phyloP scores from a whole-genome alignment of 768 basidiomycete genomes.

The Xanthoconium stramineum region DNA sequence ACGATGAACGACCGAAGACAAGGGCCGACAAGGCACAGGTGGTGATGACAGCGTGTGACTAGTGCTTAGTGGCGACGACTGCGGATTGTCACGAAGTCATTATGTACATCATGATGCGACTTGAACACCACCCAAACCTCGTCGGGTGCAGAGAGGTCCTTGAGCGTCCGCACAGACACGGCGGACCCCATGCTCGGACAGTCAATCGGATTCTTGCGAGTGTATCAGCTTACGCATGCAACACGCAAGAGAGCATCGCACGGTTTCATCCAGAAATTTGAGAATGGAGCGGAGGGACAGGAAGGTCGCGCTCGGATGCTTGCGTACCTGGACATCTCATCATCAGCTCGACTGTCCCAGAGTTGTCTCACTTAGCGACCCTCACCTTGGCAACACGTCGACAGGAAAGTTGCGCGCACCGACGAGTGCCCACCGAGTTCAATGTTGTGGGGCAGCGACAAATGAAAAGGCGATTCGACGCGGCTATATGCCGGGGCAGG shows the following conservation, averaged over 20 bases:
- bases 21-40: too few species aligned
- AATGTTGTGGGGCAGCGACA: constrained; percentile 24
- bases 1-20: too few species aligned
- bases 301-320: constrained; percentile 20
- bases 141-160: constrained; percentile 34
- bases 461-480: constrained; percentile 31
- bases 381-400: constrained; percentile 51
- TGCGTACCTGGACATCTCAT: constrained; percentile 21
- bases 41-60: too few species aligned
- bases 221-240: constrained; percentile 4
- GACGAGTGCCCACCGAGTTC: constrained; percentile 4
- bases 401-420: constrained; percentile 40
- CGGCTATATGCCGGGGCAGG: not conserved
- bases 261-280: constrained; percentile 18
- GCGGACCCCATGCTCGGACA: constrained; percentile 23
- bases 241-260: constrained; percentile 6
- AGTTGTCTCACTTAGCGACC: not conserved
- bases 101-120: constrained; percentile 55
- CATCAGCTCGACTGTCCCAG: not conserved
- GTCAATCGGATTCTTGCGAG: constrained; percentile 11
- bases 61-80: too few species aligned
- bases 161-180: constrained; percentile 48
- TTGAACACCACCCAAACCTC: constrained; percentile 56
- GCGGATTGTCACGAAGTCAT: too few species aligned
- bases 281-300: constrained; percentile 26